A percentile compares a stretch with the other conserved stretches of the same genome.
These are phyloP conservation scores for Cardamine occulta DNA, from an alignment of 345 rosid genomes.

Conservation along the genomic window DNA sequence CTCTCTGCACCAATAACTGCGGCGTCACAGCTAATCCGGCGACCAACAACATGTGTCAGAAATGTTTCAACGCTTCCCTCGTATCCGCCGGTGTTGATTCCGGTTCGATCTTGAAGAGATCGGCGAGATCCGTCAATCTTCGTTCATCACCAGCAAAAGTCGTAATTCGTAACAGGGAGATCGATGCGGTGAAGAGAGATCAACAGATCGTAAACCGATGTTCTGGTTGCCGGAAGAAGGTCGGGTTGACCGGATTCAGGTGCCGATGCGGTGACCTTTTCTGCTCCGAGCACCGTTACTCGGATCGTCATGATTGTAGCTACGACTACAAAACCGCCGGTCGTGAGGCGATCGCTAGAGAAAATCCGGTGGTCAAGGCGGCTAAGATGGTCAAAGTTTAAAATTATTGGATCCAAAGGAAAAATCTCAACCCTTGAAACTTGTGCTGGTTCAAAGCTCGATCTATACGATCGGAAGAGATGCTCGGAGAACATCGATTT, in stretches of 20 bases:
- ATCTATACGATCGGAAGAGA: slow-evolving; percentile 34
- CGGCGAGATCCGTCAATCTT: slow-evolving; percentile 59
- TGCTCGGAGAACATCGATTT: slow-evolving; percentile 38
- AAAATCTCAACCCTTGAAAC: slow-evolving; percentile 26
- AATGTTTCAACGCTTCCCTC: slow-evolving; percentile 78
- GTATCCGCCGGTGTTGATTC: slow-evolving; percentile 37
- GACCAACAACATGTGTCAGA: slow-evolving; percentile 95
- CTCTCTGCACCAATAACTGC: slow-evolving; percentile 80
- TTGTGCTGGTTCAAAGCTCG: slow-evolving; percentile 38
- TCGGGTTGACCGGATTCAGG: slow-evolving; percentile 95
- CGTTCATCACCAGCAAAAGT: slow-evolving; percentile 41
- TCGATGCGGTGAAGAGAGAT: slow-evolving; percentile 44
- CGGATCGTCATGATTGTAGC: slow-evolving; percentile 94
- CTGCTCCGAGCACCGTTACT: slow-evolving; percentile 90
- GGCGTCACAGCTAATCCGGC: slow-evolving; percentile 88
- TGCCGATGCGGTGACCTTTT: slow-evolving; percentile 97
- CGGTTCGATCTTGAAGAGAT: slow-evolving; percentile 50
- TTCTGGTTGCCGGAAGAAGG: slow-evolving; percentile 80
- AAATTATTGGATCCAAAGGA: slow-evolving; percentile 18
- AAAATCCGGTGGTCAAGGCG: slow-evolving; percentile 94
- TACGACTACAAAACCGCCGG: slow-evolving; percentile 92
- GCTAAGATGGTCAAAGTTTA: slow-evolving; percentile 93
- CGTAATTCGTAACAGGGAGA: slow-evolving; percentile 34
- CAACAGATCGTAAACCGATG: slow-evolving; percentile 79
- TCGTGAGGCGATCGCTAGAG: slow-evolving; percentile 89